phyloP scores from a whole-genome alignment of 2,329 filamentous ascomycete species.

The Cytospora piceae region DNA sequence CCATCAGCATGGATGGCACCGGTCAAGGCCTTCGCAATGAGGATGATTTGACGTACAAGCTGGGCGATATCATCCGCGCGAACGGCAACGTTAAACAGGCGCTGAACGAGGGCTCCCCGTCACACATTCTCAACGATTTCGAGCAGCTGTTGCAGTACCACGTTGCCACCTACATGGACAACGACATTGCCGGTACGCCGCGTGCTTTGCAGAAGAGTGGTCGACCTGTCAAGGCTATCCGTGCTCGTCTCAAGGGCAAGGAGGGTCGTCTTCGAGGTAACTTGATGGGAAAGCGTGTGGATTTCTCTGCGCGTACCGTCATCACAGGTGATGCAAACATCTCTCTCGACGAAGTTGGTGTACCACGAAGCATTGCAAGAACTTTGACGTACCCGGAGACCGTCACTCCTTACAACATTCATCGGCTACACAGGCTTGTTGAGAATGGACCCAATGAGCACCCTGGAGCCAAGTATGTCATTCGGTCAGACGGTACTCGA shows the following conservation, averaged over 20 bases:
- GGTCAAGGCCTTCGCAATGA: constrained; percentile 92
- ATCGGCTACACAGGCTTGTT: constrained; percentile 85
- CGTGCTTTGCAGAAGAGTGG: constrained; percentile 97
- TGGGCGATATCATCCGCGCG: constrained; percentile 96
- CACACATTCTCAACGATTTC: constrained; percentile 89
- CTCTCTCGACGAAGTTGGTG: constrained; percentile 95
- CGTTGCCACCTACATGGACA: constrained; percentile 99
- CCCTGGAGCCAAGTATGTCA: constrained; percentile 94
- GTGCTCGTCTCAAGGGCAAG: constrained; percentile 97
- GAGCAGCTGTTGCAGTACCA: constrained; percentile 94
- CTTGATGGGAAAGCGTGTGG: constrained; percentile 99
- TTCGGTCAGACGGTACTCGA: constrained; percentile 88
- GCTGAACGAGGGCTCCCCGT: constrained; percentile 86
- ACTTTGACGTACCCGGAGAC: constrained; percentile 96
- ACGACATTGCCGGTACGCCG: constrained; percentile 94
- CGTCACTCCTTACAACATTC: constrained; percentile 97
- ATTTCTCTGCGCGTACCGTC: constrained; percentile 99
- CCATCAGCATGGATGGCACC: constrained; percentile 95
- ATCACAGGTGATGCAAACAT: constrained; percentile 98
- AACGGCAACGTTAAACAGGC: constrained; percentile 94
- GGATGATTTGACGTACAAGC: constrained; percentile 98
- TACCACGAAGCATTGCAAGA: constrained; percentile 88
- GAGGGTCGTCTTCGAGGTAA: constrained; percentile 97
- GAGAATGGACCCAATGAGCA: constrained; percentile 94
- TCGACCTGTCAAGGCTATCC: constrained; percentile 93